Base-by-base conservation (phyloP, 371 early-diverging fungal species). In the Parasitella parasitica region DNA sequence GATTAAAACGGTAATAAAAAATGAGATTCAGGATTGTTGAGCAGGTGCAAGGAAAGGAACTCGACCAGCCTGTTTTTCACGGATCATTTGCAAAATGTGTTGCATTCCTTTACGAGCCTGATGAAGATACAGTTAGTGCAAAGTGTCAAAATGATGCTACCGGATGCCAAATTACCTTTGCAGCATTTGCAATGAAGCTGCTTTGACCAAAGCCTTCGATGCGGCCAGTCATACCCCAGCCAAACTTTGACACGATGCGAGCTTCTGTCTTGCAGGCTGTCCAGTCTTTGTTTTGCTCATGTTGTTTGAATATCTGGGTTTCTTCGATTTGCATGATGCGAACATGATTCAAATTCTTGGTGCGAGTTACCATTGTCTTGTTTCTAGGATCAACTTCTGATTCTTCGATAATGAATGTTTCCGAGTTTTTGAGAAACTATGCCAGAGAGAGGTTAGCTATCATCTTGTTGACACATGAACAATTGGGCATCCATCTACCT, bases 251-350 rank as follows among this genome's bases (percentile, higher is more conserved):
- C 22, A 94, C 82, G 51, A 97, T 89, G 60, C 91, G 78, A 24
- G 94, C 96, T 63, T 94, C 91, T 51, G 90, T 91, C 62, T 85
- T 87, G 57, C 92, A 87, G 35, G 80, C 70, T n/a, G 97, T 97
- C 74, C 82, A 82, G 49, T 81, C 81, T 26, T 73, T 51, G 60
- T 90, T 82, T 55, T 78, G 76, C 6, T 66, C 73, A 35, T 71
- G 64, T 37, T 86, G 86, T 28, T 73, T 77, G 56, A 92, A 86
- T 18, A 84, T 90, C 73, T 96, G 96, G 26, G 88, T 87, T 71
- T 97, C 98, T 67, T 94, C 95, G 22, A 98, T 87, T 61, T 93
- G 86, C 91, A 97, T 91, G 28, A 96, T 76, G 49, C 97, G 88
- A 36, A 88, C 91, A 71, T 98, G 98, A 57, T 91, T 93, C 51